These are phyloP conservation scores for Triangularia setosa DNA, from an alignment of 2,329 filamentous ascomycete species.

Conservation along the genomic window DNA sequence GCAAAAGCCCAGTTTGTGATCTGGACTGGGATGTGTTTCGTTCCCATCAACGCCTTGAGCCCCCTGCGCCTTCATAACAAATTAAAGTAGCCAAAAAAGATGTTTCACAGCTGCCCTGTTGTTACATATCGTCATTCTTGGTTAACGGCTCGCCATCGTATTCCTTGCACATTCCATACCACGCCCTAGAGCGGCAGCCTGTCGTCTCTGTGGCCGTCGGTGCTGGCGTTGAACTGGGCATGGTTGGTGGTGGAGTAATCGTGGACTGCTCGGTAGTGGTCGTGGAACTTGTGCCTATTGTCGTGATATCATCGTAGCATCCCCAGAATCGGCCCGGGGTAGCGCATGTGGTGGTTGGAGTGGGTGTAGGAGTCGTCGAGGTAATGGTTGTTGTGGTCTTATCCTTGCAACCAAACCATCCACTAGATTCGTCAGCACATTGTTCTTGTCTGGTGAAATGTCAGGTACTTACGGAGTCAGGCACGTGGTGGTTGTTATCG, in stretches of 20 bases:
- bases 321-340: slow-evolving; percentile 56
- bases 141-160: slow-evolving; percentile 15
- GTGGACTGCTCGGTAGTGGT: slow-evolving; percentile 23
- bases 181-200: slow-evolving; percentile 16
- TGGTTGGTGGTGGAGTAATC: slow-evolving; percentile 27
- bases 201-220: slow-evolving; percentile 25
- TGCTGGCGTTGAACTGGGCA: slow-evolving; percentile 29
- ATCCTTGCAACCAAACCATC: slow-evolving; percentile 66
- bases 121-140: slow-evolving; percentile 23
- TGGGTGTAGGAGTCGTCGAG: slow-evolving; percentile 32
- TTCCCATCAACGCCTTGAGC: neutral
- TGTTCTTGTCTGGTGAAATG: slow-evolving; percentile 29
- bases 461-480: slow-evolving; percentile 36
- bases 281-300: slow-evolving; percentile 20
- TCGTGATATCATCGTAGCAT: slow-evolving; percentile 42
- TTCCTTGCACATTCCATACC: slow-evolving; percentile 25
- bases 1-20: no score
- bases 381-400: slow-evolving; percentile 37
- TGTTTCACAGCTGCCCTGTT: slow-evolving; percentile 4
- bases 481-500: slow-evolving; percentile 40
- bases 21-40: no score
- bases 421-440: slow-evolving; percentile 44
- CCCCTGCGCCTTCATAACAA: slow-evolving; percentile 6
- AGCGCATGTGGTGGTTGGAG: slow-evolving; percentile 40
- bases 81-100: neutral